Evolutionary conservation across 441 rosid species (phyloP), one percentile per base, ranked within the genome.

Genomic region (Corymbia citriodora): DNA sequence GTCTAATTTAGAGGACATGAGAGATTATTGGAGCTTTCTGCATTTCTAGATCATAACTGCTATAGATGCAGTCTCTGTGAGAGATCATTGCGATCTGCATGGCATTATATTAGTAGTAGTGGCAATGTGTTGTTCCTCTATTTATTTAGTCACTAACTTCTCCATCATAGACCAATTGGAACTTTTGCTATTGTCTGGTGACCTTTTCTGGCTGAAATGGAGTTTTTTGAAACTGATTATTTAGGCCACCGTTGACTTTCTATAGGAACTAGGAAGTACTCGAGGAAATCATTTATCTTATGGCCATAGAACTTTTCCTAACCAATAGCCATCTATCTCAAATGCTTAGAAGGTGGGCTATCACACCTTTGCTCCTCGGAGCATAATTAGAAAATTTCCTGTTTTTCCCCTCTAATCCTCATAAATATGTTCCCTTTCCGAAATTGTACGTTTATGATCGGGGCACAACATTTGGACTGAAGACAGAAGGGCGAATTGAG

Each of bases 391-490:
- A 14, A 53, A 17, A 53, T 53, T 53, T 65, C 68, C 9, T 63
- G n/a, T 87, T 55, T 29, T 36, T 33, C 49, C 36, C 50, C 88
- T 57, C 89, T 88, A 68, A 52, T n/a, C 81, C 63, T 88, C 40
- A 3, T 49, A 31, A 8, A 81, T 53, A 89, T 89, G 33, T 33
- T 33, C 33, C 33, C 33, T 33, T 33, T 33, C 33, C 33, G 33
- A 33, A 33, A 33, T 33, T 33, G 33, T 33, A 33, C 33, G 99
- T 97, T 23, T 97, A 98, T 91, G 99, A 98, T 90, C 95, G 99
- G 27, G 99, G 99, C 59, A 98, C 99, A 36, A 97, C 99, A 53
- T 97, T 98, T 93, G 99, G 99, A 90, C 92, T 97, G 93, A 98
- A 97, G 95, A 98, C 99, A 10, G 99, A 99, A 90, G 99, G 99